Base-by-base conservation (phyloP, 106 monocot species). In the Chionographis japonica region DNA sequence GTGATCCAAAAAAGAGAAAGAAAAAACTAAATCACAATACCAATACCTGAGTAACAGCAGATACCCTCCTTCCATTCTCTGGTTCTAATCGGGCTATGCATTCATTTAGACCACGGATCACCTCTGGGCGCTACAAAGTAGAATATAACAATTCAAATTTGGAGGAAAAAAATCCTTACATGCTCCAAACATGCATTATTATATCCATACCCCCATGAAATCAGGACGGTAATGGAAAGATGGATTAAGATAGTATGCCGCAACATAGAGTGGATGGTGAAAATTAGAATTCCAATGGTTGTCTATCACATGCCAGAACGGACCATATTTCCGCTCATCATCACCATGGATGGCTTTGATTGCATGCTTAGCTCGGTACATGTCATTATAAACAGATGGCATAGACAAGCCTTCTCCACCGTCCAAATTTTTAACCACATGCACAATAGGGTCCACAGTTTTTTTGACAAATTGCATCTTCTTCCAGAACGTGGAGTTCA, bases 211-310 rank as follows among this genome's bases (percentile, higher is more conserved):
- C 75, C 51, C 75, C 55, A 77, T 56, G 64, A 87, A 87, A 67
- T 87, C 76, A 13, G 77, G 66, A 57, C 74, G 76, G 61, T 87
- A 87, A 10, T 74, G 75, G 37, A 58, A 83, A 39, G 76, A 70
- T 57, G 87, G 83, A 60, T 87, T 80, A 42, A 87, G 73, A 58
- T 80, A 87, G 57, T 87, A 87, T 20, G 83, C 82, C 49, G 87
- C 82, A 61, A 71, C 66, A 80, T 58, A 80, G 13, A 80, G 83
- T 58, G 87, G 83, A 72, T 87, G 87, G 67, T 83, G 69, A 59
- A 87, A 74, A 10, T 76, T 43, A 55, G 83, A 66, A 68, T 35
- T 68, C 77, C 74, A 81, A 54, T 85, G 65, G 46, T 42, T 77
- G n/a, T 87, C 83, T 58, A 87, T 68, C 4, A 74, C 70, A 74